A percentile compares a stretch with the other conserved stretches of the same genome.
Evolutionary conservation across 2,329 filamentous ascomycete genomes (phyloP).

Genomic region (Aaosphaeria arxii): DNA sequence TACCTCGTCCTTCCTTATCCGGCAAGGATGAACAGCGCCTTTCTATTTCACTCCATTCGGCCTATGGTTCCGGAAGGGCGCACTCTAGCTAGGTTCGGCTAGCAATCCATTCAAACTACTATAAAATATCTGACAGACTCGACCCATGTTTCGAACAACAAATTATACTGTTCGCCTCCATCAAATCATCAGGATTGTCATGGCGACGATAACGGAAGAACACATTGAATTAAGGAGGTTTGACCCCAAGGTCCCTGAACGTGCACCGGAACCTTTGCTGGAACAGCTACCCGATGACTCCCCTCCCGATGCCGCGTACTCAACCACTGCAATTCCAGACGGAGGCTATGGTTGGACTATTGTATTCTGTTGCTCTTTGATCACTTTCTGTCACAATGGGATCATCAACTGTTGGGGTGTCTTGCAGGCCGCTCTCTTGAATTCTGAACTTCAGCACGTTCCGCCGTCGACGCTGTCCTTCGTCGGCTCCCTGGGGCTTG

Average conservation of each 20-base stretch:
- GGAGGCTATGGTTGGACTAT: slow-evolving; percentile 59
- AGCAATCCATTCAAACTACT: not conserved
- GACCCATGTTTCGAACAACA: not conserved
- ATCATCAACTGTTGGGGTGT: slow-evolving; percentile 60
- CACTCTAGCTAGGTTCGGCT: not conserved
- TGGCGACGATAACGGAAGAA: not conserved
- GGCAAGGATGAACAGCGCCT: no score
- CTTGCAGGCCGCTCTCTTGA: slow-evolving; percentile 56
- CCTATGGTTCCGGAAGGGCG: not conserved
- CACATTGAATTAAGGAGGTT: not conserved
- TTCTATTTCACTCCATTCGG: no score
- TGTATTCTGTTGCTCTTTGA: slow-evolving; percentile 48
- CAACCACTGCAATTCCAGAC: slow-evolving; percentile 41
- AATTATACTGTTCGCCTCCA: not conserved
- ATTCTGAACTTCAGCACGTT: slow-evolving; percentile 41
- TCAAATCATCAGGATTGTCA: not conserved
- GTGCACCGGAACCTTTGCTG: not conserved
- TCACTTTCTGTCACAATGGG: slow-evolving; percentile 54
- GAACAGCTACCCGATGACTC: not conserved
- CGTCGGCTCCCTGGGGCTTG: slow-evolving; percentile 53
- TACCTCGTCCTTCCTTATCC: no score
- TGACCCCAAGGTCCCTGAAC: not conserved
- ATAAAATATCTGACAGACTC: not conserved
- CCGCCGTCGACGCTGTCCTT: slow-evolving; percentile 56
- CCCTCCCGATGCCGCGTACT: slow-evolving; percentile 10